Percentiles rank a stretch among this genome's conserved stretches.
phyloP scores from a whole-genome alignment of 306 rosid species.

The Cucurbita ficifolia region DNA sequence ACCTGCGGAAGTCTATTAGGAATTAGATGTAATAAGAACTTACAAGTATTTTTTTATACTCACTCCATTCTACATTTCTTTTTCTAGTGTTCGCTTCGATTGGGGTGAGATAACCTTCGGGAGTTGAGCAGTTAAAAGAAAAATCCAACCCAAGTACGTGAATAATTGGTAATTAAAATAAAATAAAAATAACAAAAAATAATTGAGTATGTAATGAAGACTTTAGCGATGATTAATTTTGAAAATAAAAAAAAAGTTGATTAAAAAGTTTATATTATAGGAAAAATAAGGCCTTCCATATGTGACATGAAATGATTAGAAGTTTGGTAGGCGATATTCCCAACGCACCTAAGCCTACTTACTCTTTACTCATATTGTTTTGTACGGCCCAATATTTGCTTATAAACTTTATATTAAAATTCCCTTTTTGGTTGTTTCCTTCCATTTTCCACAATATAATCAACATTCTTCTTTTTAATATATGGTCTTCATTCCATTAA shows the following conservation, averaged over 20 bases:
- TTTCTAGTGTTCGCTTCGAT: too few relatives aligned
- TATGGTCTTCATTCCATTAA: too few relatives aligned
- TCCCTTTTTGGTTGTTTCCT: not conserved
- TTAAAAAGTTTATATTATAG: not conserved
- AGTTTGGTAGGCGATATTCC: constrained; percentile 5
- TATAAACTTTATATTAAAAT: not conserved
- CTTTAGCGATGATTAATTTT: not conserved
- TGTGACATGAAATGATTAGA: constrained; percentile 3
- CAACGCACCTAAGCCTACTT: not conserved
- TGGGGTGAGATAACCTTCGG: too few relatives aligned
- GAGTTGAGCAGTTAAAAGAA: not conserved
- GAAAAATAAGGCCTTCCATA: not conserved
- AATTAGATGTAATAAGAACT: too few relatives aligned
- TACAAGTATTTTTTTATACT: too few relatives aligned
- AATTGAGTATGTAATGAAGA: not conserved
- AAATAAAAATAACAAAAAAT: not conserved
- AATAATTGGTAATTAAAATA: not conserved
- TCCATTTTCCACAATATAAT: not conserved
- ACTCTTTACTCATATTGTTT: not conserved
- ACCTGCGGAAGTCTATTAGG: too few relatives aligned
- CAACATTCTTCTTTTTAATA: not conserved
- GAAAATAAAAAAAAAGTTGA: not conserved
- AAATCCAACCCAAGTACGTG: not conserved
- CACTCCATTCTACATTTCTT: too few relatives aligned
- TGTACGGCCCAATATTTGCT: not conserved